Evolutionary conservation across 202 grass and related monocot species (phyloP).

Genomic region (Schoenoplectus tabernaemontani): DNA sequence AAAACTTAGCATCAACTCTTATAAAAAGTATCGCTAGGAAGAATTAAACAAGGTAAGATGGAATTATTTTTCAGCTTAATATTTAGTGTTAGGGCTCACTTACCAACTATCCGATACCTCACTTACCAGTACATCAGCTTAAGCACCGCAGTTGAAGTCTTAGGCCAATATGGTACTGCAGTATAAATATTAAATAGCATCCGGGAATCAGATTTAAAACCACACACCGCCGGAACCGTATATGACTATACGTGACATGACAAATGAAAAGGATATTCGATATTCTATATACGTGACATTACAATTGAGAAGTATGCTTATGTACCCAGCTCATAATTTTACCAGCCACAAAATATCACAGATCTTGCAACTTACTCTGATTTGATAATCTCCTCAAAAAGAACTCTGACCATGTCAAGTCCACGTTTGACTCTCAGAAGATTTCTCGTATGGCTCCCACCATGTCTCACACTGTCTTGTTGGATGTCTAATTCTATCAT

Average conservation of each 20-base stretch:
- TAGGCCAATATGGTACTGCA: neutral
- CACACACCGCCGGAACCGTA: too few species aligned
- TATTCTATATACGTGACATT: neutral
- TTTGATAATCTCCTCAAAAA: constrained; percentile 66
- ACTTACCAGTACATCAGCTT: neutral
- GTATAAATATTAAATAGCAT: neutral
- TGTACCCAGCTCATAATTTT: neutral
- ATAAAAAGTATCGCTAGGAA: too few species aligned
- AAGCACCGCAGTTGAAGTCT: neutral
- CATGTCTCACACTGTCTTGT: constrained; percentile 35
- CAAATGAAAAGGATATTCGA: neutral
- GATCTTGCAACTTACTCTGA: constrained; percentile 62
- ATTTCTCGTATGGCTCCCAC: constrained; percentile 70
- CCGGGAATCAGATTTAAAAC: neutral
- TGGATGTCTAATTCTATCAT: constrained; percentile 82
- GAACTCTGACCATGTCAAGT: constrained; percentile 83
- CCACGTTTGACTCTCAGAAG: constrained; percentile 76
- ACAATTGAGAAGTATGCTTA: neutral
- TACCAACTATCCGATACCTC: neutral
- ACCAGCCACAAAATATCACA: neutral
- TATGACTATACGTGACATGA: too few species aligned
- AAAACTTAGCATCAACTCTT: neutral
- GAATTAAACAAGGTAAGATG: too few species aligned
- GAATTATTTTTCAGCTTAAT: neutral
- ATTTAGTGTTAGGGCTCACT: neutral